Evolutionary conservation across 371 early-diverging fungal genomes (phyloP).

Genomic region (Massospora cicadina): DNA sequence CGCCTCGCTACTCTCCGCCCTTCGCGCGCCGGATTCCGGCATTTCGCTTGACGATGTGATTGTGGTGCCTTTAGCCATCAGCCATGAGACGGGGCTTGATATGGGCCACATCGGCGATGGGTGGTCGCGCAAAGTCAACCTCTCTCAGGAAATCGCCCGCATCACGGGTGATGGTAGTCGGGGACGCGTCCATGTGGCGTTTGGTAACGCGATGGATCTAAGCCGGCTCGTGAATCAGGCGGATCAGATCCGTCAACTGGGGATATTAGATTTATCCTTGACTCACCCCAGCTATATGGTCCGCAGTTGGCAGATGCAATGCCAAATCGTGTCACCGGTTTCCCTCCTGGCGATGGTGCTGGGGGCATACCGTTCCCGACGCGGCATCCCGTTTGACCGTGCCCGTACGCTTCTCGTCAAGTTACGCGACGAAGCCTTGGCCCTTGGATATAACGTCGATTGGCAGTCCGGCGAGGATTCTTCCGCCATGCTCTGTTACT

Average conservation of each 20-base stretch:
- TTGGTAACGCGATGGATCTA: not conserved
- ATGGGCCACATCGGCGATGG: not conserved
- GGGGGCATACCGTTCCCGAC: not conserved
- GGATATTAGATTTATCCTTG: not conserved
- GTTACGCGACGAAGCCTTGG: not conserved
- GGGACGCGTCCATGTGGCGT: not conserved
- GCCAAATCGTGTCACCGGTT: constrained; percentile 2
- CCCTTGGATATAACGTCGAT: constrained; percentile 5
- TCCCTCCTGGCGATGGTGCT: not conserved
- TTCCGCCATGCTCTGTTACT: not conserved
- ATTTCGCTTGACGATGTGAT: not conserved
- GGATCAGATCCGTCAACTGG: not conserved
- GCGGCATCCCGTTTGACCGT: not conserved
- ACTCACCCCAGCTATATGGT: constrained; percentile 4
- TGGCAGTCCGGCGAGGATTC: constrained; percentile 5
- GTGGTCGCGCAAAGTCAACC: not conserved
- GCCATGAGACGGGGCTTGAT: not conserved
- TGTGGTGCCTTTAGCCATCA: not conserved
- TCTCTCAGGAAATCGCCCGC: not conserved
- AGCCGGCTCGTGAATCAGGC: not conserved
- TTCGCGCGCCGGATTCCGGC: not conserved
- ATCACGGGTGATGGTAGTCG: not conserved
- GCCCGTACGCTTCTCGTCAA: not conserved
- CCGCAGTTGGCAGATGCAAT: constrained; percentile 2
- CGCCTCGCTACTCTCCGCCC: not conserved